Evolutionary conservation across 176 grass and related monocot genomes (phyloP).

Genomic region (Otatea glauca): DNA sequence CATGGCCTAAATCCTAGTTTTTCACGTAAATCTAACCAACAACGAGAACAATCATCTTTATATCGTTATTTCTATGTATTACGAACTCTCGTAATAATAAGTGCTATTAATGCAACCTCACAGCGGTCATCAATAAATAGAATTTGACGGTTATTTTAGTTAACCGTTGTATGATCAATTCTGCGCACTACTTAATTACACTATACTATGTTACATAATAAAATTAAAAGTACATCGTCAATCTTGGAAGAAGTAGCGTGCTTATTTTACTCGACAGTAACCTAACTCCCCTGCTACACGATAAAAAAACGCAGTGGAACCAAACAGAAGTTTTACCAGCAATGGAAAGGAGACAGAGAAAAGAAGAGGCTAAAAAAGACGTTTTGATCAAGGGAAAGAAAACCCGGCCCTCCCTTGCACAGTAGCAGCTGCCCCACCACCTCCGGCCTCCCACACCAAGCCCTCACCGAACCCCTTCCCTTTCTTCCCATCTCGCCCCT

Average conservation of each 20-base stretch:
- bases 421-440: conserved; percentile 39
- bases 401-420: conserved; percentile 2
- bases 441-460: conserved; percentile 6
- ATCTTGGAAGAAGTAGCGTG: background rate
- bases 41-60: background rate
- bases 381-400: background rate
- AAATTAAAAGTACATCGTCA: background rate
- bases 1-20: too few relatives aligned
- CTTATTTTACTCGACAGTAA: background rate
- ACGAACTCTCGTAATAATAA: background rate
- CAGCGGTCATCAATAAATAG: background rate
- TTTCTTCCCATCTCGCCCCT: conserved; percentile 36
- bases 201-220: background rate
- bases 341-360: background rate
- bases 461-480: conserved; percentile 53
- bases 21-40: too few relatives aligned
- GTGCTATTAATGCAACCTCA: background rate
- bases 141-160: background rate
- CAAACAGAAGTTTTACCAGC: background rate
- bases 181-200: background rate
- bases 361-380: background rate
- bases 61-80: background rate
- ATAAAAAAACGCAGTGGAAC: background rate
- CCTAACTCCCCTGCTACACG: background rate
- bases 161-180: background rate